These are phyloP conservation scores for Besnoitia besnoiti DNA, from an alignment of 169 alveolate genomes.

Conservation along the genomic window DNA sequence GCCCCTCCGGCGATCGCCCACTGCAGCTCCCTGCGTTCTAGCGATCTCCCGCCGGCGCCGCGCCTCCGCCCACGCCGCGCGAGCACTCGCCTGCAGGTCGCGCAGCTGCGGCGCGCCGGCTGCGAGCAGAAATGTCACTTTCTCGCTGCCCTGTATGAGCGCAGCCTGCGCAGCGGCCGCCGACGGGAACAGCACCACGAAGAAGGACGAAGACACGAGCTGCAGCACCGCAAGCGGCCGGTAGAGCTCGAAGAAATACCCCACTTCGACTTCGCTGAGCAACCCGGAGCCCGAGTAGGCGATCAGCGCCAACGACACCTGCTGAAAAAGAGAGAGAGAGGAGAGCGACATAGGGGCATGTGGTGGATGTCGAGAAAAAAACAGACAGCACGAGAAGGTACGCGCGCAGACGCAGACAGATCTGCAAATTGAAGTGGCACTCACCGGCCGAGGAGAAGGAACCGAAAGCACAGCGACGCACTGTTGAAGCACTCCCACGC, in stretches of 20 bases:
- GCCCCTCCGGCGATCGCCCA: neutral
- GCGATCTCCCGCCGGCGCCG: neutral
- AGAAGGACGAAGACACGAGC: conserved; percentile 11
- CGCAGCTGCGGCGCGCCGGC: conserved; percentile 19
- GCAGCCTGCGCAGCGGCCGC: conserved; percentile 35
- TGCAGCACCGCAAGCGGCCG: neutral
- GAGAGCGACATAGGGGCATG: too few relatives aligned
- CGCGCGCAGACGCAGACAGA: too few relatives aligned
- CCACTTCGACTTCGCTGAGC: neutral
- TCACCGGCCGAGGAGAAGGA: too few relatives aligned
- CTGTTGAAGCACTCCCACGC: too few relatives aligned
- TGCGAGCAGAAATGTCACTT: neutral
- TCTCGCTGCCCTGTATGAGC: neutral
- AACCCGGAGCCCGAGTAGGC: neutral
- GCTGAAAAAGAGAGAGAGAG: neutral
- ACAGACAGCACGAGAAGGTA: too few relatives aligned
- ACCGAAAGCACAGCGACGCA: too few relatives aligned
- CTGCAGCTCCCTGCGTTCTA: neutral
- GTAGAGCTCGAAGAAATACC: neutral
- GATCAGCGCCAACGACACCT: neutral
- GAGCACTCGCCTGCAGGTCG: neutral
- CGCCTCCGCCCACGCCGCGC: neutral
- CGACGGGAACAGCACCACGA: conserved; percentile 27
- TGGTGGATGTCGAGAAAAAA: too few relatives aligned
- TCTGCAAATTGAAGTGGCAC: too few relatives aligned